A percentile compares a stretch with the other conserved stretches of the same genome.
Conservation (phyloP, 208 protist species). For the Endotrypanum monterogeii region DNA sequence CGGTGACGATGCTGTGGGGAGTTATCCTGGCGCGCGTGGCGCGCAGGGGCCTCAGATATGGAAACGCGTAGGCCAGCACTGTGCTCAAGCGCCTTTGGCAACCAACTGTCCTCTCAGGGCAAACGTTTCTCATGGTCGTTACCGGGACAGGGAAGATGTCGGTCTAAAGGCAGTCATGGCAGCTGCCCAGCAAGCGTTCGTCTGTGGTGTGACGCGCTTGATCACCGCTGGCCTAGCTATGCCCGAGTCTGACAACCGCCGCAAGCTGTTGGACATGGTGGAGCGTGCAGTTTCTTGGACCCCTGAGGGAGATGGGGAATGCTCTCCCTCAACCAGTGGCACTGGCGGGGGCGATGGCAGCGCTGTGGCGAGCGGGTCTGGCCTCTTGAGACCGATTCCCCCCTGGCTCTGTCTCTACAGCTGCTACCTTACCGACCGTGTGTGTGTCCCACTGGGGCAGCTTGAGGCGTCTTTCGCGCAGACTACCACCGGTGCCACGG, state of each 20-base stretch:
- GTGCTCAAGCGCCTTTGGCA: not conserved
- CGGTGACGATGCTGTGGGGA: not conserved
- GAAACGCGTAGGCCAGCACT: not conserved
- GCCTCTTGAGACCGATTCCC: not conserved
- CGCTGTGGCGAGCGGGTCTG: not conserved
- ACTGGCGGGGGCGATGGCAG: not conserved
- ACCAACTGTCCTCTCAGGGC: not conserved
- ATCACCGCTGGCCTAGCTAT: not conserved
- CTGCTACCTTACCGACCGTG: constrained; percentile 2
- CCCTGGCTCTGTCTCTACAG: constrained; percentile 13
- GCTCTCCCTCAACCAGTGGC: not conserved
- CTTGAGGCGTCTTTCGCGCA: constrained; percentile 17
- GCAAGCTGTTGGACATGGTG: not conserved
- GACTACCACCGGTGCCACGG: constrained; percentile 14
- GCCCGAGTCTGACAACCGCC: not conserved
- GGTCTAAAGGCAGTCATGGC: not conserved
- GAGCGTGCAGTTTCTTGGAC: not conserved
- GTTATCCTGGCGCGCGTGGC: not conserved
- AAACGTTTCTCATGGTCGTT: not conserved
- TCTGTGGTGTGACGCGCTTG: not conserved
- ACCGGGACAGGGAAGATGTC: not conserved
- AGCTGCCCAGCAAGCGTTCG: not conserved
- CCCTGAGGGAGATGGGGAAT: not conserved
- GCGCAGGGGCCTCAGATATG: not conserved
- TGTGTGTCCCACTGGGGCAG: constrained; percentile 26